Evolutionary conservation across 768 basidiomycete species (phyloP), one percentile per base, ranked within the genome.

Genomic region (button mushroom (Agaricus bisporus)): DNA sequence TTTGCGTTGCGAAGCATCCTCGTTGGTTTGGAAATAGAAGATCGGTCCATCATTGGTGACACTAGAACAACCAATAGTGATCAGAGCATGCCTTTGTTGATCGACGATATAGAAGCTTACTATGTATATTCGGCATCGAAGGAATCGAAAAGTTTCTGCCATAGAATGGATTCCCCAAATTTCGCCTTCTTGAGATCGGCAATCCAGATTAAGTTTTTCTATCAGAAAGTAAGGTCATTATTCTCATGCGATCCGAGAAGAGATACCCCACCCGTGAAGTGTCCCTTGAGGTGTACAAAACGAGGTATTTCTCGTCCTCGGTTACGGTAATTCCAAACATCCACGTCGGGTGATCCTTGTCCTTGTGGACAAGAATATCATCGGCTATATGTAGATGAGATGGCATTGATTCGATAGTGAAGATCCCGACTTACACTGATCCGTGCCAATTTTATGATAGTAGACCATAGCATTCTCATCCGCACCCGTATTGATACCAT

Each of bases 201-300:
- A 43, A 91, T 73, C 88, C 88, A 91, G 1, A 89, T 64, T 9
- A 83, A 64, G 61, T 88, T 85, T 81, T 82, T 83, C 87, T 89
- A 48, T 37, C 53, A 48, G 41, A 20, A 28, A 35, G 55, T 51
- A 42, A 47, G 25, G 37, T 43, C 29, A 25, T 38, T 9, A 11
- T 52, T 42, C n/a, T 41, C 44, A 41, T 54, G 53, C 46, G 53
- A 54, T 42, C 22, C 32, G 32, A 22, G 37, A 41, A 41, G 10
- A 10, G 63, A 63, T 22, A 22, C 22, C 72, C 56, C 66, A 86
- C 88, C 63, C 77, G 73, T 11, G 84, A 77, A 18, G 82, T 86
- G 60, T 88, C 88, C 61, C 76, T 79, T 37, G 68, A 59, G 15
- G 79, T 72, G 55, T 72, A 75, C 42, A 89, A 60, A 28, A 79